Percentiles rank a stretch among this genome's conserved stretches.
Conservation (phyloP, 768 basidiomycete species). For the Suillus alpinus region DNA sequence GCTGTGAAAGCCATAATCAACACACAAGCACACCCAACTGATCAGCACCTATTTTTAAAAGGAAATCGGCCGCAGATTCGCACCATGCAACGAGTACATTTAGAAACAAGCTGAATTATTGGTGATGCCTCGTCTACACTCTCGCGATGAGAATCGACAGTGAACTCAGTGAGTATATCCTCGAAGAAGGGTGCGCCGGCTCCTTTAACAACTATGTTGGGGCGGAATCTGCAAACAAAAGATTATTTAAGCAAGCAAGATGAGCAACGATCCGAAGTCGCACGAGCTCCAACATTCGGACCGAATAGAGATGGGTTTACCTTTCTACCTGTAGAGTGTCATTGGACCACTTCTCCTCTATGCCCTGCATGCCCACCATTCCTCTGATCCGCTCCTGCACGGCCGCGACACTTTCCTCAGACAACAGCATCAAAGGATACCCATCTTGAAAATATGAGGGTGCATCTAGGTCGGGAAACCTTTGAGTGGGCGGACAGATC, state of each 20-base stretch:
- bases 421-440: conserved; percentile 66
- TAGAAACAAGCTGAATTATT: conserved; percentile 57
- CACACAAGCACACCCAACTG: not conserved
- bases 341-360: conserved; percentile 50
- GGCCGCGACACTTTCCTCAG: conserved; percentile 59
- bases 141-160: conserved; percentile 39
- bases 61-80: conserved; percentile 23
- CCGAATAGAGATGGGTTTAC: conserved; percentile 32
- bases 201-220: conserved; percentile 71
- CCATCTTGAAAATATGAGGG: conserved; percentile 65
- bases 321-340: conserved; percentile 56
- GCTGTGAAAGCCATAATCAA: conserved; percentile 35
- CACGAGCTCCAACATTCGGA: not conserved
- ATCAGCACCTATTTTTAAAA: conserved; percentile 6
- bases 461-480: conserved; percentile 58
- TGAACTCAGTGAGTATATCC: conserved; percentile 64
- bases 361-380: conserved; percentile 47
- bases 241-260: conserved; percentile 4
- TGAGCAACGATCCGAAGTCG: conserved; percentile 6
- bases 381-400: conserved; percentile 47
- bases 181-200: conserved; percentile 67
- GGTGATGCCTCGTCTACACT: conserved; percentile 14
- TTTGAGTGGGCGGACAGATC: conserved; percentile 43
- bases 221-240: conserved; percentile 55
- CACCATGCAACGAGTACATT: conserved; percentile 72